Evolutionary conservation across 139 green algal species (phyloP), one percentile per base, ranked within the genome.

Genomic region (Astrephomene gubernaculifera): DNA sequence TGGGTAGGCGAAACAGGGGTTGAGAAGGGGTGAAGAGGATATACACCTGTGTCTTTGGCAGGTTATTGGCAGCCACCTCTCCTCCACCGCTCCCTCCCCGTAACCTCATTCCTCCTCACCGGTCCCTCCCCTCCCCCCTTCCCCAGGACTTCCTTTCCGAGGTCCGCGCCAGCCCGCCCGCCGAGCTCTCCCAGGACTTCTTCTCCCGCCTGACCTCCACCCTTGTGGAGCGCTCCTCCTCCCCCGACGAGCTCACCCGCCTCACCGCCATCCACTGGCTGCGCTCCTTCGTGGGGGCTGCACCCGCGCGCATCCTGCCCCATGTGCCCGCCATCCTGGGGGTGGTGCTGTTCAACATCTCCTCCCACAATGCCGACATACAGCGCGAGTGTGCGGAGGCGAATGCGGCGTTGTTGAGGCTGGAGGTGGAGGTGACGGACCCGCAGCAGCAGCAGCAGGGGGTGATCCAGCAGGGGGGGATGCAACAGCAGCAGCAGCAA

Each of bases 201-300:
- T 83, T 83, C 76, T 27, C 39, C 35, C 76, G 76, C 60, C 81
- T 97, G 54, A 89, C 93, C 4, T 71, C 81, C 1, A 93, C 94
- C 21, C 88, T 96, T 35, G 91, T 95, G n/a, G 85, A 90, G 22
- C 87, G 29, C 44, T 63, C 79, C 24, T 43, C 44, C 64, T 39
- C n/a, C 9, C 63, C 63, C 12, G 95, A 98, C 49, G 94, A 97
- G 78, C 91, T 93, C 70, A 97, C 91, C 0, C 93, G 92, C 41
- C 92, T 97, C 39, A 98, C 95, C 2, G 93, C 94, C 17, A 83
- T 99, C 70, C 91, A 92, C 49, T 99, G 96, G 96, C 82, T 91
- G 80, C 71, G 91, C 43, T 90, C 93, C 52, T 95, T 98, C 87
- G 91, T 98, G 38, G 88, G 88, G 75, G 81, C 94, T 65, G 93